A percentile compares a stretch with the other conserved stretches of the same genome.
These are phyloP conservation scores for Cryphonectria carpinicola DNA, from an alignment of 2,329 filamentous ascomycete species.

Conservation along the genomic window DNA sequence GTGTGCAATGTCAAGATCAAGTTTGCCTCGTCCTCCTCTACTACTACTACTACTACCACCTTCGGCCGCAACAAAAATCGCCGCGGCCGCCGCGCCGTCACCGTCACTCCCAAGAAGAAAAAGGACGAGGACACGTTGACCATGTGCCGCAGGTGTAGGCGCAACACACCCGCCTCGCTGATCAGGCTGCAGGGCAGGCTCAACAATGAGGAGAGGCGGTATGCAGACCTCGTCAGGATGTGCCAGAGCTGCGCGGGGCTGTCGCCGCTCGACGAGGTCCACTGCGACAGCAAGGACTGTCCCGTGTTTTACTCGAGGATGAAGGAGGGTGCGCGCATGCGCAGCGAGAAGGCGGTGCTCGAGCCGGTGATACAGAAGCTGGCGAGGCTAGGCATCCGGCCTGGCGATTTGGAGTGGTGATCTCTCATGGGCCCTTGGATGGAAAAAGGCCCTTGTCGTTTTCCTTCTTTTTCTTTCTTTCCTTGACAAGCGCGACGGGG, in stretches of 20 bases:
- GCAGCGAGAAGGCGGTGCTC: constrained; percentile 44
- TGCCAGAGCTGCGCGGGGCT: constrained; percentile 82
- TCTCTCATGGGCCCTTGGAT: not conserved
- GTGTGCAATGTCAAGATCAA: constrained; percentile 68
- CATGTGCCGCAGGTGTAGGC: constrained; percentile 63
- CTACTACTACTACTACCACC: not conserved
- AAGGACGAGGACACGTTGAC: constrained; percentile 39
- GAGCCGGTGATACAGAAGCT: constrained; percentile 42
- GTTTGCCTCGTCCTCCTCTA: not conserved
- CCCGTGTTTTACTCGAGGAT: constrained; percentile 84
- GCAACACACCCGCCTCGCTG: constrained; percentile 62
- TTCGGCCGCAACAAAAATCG: not conserved
- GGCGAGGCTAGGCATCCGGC: constrained; percentile 35
- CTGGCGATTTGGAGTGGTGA: constrained; percentile 42
- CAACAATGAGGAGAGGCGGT: constrained; percentile 64
- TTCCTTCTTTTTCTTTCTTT: not conserved
- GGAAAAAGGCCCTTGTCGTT: not conserved
- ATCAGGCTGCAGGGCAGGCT: constrained; percentile 66
- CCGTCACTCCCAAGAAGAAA: not conserved
- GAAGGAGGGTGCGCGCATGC: constrained; percentile 59
- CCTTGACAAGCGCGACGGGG: too few relatives aligned
- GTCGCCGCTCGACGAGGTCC: constrained; percentile 75
- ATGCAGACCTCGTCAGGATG: constrained; percentile 66
- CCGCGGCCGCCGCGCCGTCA: constrained; percentile 33
- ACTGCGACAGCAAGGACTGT: constrained; percentile 89